Base-by-base conservation (phyloP, 2,329 filamentous ascomycete genomes). In the Daldinia sp. region DNA sequence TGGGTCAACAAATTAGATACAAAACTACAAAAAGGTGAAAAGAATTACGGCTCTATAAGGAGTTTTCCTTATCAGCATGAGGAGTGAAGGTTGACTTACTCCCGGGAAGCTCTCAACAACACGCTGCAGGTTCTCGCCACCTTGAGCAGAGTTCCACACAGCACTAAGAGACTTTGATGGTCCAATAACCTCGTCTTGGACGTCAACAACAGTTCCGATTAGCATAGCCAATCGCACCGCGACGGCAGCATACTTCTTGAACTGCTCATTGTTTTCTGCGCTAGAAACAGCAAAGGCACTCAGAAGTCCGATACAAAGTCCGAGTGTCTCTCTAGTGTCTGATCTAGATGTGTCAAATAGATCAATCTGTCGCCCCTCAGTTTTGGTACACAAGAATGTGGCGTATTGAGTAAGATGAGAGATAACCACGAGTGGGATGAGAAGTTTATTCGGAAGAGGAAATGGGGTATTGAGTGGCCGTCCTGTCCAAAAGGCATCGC, bases 261-360 rank as follows among this genome's bases (percentile, higher is more conserved):
- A 73, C 1, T 82, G 72, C 0, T 66, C 57, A 0, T 56, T 46
- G 30, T 69, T 77, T 2, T 48, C n/a, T 23, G 79, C 67, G 63
- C 77, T 75, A 0, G 81, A 76, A 0, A 81, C 78, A 0, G 79
- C 80, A 20, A 79, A 68, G 6, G 82, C 79, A 50, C 74, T 78
- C 15, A 84, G 63, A 2, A 83, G 66, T 0, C 82, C 82, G 2
- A 78, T 79, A 48, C 82, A 84, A 58, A 82, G 78, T 0, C 82
- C 82, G 1, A 79, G 64, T 0, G 75, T 77, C 70, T 78, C 73
- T 28, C 28, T 66, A 2, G 20, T 23, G 37, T 66, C 59, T 50
- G 20, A 53, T 46, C 65, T 60, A 23, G 55, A 53, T n/a, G 28
- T 23, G 10, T 42, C 30, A 28, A 66, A 65, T 18, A 50, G 53